Base-by-base conservation (phyloP, 352 stramenopile genomes). In the Globisporangium nagaii region DNA sequence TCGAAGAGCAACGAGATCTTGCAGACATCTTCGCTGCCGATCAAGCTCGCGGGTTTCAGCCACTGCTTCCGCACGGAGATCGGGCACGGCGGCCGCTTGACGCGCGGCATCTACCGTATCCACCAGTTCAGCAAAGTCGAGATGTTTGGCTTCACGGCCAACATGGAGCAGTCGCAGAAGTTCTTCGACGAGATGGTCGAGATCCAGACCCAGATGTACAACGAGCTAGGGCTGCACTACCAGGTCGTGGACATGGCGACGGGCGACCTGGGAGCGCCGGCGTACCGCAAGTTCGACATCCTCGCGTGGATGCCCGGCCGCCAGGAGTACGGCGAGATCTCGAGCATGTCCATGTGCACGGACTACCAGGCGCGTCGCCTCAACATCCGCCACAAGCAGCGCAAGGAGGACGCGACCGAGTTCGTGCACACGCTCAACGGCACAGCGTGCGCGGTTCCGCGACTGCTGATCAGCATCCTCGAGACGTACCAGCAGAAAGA, bases 121-220 rank as follows among this genome's bases (percentile, higher is more conserved):
- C 87, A 96, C 64, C 87, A 96, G 62, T 96, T 96, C 56, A 87
- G 66, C 62, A 96, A 96, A 52, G 84, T 94, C 17, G 86, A 96
- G 59, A 94, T 95, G 86, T 91, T 95, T 51, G 81, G 70, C 51
- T 92, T 95, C 56, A 78, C 73, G 27, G 82, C 75, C 27, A 75
- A 80, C 25, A 79, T 85, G 65, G 68, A 64, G 5, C 79, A 95
- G 57, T 78, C 70, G 3, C 66, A 91, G 17, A 19, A 19, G 13
- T 84, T 91, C 53, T 91, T 93, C 34, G 46, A 94, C 9, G 82
- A 93, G 44, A 89, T 96, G 68, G 56, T 91, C 8, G 70, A 65
- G 2, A 85, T 96, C 40, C 77, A 96, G 63, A 84, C 68, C 9
- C 68, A 75, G 30, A 79, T 96, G 59, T 90, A 88, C 57, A 56